These are phyloP conservation scores for Peribolospora baueri DNA, from an alignment of 768 basidiomycete species.

Conservation along the genomic window DNA sequence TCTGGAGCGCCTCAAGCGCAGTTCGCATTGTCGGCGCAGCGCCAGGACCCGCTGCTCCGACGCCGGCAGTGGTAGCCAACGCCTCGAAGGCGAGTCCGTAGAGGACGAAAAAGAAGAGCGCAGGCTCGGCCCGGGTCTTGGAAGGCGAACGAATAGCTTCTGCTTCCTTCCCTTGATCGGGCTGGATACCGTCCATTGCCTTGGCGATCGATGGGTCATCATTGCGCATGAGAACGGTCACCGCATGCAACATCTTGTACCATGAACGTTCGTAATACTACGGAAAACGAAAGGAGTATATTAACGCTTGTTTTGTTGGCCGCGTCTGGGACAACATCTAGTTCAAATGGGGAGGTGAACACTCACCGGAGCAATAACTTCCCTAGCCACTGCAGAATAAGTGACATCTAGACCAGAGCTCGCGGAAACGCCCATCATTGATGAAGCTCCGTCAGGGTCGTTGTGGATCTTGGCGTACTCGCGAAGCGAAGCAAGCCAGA, in stretches of 20 bases:
- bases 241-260: constrained; percentile 58
- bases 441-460: constrained; percentile 39
- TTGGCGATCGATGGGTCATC: constrained; percentile 42
- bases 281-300: not conserved
- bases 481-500: constrained; percentile 70
- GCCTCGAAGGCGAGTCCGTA: constrained; percentile 91
- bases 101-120: constrained; percentile 60
- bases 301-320: not conserved
- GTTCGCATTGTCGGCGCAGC: constrained; percentile 27
- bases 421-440: constrained; percentile 44
- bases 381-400: constrained; percentile 67
- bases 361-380: constrained; percentile 61
- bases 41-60: constrained; percentile 15
- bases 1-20: constrained; percentile 50
- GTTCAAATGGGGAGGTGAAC: not conserved
- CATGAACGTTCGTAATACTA: constrained; percentile 76
- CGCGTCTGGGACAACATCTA: not conserved
- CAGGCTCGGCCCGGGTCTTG: constrained; percentile 32
- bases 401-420: constrained; percentile 47
- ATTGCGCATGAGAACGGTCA: constrained; percentile 51
- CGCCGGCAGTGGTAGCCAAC: constrained; percentile 38
- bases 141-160: constrained; percentile 1
- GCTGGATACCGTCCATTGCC: constrained; percentile 57
- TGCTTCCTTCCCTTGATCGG: constrained; percentile 2
- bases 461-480: constrained; percentile 80